Conservation (phyloP, 2,329 filamentous ascomycete genomes). For the Cytospora paraplurivora region DNA sequence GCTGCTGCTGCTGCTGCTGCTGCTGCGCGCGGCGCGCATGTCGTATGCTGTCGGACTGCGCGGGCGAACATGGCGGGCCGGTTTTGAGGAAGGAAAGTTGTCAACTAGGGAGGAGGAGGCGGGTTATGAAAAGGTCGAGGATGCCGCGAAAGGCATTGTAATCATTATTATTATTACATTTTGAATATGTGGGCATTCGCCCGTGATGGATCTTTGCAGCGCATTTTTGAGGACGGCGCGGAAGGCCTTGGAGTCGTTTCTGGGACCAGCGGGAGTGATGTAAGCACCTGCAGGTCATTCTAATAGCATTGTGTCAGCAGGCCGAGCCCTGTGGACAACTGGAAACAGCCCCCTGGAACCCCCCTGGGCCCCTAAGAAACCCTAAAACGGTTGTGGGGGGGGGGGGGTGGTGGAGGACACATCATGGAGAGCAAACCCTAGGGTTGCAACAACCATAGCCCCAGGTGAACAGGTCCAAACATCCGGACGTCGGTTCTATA, state of each 20-base stretch:
- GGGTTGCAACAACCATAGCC: no score
- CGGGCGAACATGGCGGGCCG: slow-evolving; percentile 19
- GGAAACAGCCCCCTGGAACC: no score
- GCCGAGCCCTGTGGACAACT: no score
- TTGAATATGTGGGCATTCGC: slow-evolving; percentile 13
- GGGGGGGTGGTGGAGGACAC: no score
- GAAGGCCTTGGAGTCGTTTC: neutral
- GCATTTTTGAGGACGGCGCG: slow-evolving; percentile 26
- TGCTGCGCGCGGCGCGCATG: slow-evolving; percentile 24
- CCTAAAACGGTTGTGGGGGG: no score
- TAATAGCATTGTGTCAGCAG: no score
- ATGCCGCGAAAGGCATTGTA: slow-evolving; percentile 19
- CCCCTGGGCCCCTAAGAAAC: no score
- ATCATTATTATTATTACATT: slow-evolving; percentile 2
- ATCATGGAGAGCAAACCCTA: no score
- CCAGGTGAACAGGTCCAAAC: no score
- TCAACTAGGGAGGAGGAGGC: no score
- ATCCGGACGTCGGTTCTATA: no score
- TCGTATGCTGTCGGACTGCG: slow-evolving; percentile 16
- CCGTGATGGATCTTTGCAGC: slow-evolving; percentile 27
- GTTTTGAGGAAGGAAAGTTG: neutral
- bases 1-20: slow-evolving; percentile 9
- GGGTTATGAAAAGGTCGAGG: slow-evolving; percentile 23
- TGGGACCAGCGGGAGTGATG: neutral
- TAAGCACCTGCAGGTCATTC: neutral